Base-by-base conservation (phyloP, 306 rosid genomes). In the Mimosa bimucronata region DNA sequence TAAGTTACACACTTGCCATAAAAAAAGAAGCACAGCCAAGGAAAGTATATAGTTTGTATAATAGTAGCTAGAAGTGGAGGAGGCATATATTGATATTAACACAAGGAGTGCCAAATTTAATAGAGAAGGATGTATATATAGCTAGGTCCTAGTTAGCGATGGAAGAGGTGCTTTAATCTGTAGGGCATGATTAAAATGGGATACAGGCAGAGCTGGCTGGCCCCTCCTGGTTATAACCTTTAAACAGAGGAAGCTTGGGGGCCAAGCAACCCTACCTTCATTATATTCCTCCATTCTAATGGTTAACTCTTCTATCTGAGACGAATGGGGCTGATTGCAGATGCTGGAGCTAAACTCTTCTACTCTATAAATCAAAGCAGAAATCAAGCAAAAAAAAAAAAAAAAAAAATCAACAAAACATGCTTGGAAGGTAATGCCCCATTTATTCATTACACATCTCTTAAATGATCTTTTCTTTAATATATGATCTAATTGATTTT, bases 241-340 rank as follows among this genome's bases (percentile, higher is more conserved):
- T 55, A 40, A 50, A 26, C 19, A 82, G 62, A 60, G 37, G 29
- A 75, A 70, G 42, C 57, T 74, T 64, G 77, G 48, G 52, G 80
- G 70, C 65, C 66, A 23, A 67, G 79, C 50, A 73, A 75, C 53
- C 74, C 19, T 29, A 67, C 68, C 30, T 18, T 52, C 68, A 21
- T 10, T 52, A 64, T 45, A 72, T 18, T 16, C 42, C 26, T 23
- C 31, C 64, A 18, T 2, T 2, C 23, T 30, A 16, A 30, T 65
- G 10, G 44, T 18, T n/a, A 65, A 16, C 25, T 31, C 2, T 30
- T 61, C 38, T 45, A 45, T 4, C 19, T 21, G 13, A 21, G 28
- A 9, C 28, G 28, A 55, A 11, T 55, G 62, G 62, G 62, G 29
- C 64, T 2, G n/a, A 13, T 28, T 28, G 67, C 18, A 12, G 42